Evolutionary conservation across 352 stramenopile genomes (phyloP), one percentile per base, ranked within the genome.

Genomic region (Phytophthora foliorum): DNA sequence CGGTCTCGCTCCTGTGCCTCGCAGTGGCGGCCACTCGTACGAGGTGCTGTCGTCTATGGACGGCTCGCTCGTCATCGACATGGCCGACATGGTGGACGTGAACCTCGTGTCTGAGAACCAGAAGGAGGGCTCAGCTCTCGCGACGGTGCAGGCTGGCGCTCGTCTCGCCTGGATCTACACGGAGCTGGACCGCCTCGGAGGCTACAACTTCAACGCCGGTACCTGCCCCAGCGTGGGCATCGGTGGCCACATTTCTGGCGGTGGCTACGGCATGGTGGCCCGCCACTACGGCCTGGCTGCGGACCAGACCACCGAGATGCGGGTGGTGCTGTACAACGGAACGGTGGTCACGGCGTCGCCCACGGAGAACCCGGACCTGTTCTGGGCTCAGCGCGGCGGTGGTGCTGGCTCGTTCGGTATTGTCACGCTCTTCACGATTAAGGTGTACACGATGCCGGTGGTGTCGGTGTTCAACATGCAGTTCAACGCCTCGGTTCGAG

Each of bases 31-130:
- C 24, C 80, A 88, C 57, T 86, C 77, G 34, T 88, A 88, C 63
- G 77, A 88, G 29, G 77, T 84, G 39, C 62, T 88, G 17, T 86
- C 77, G 21, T 88, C 80, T 24, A 84, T 88, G 75, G 75, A 86
- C 50, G 77, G 75, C 34, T 79, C 77, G 46, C 54, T 88, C 13
- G 80, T 86, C 38, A 86, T 88, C 54, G 80, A 88, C 48, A 78
- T 88, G 17, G 77, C 80, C 69, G 76, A 80, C 54, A 88, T 88
- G 80, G 81, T 82, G 44, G 64, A 72, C 7, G 60, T 86, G 8
- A 67, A 32, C 29, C 44, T 86, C 19, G 48, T 76, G 22, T 72
- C 67, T 10, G 61, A 81, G 29, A 57, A 81, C 55, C 39, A 69
- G 11, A 50, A 45, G 3, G 70, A 84, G 49, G 76, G 69, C 1